Base-by-base conservation (phyloP, 306 rosid species). In the Fragaria iinumae region DNA sequence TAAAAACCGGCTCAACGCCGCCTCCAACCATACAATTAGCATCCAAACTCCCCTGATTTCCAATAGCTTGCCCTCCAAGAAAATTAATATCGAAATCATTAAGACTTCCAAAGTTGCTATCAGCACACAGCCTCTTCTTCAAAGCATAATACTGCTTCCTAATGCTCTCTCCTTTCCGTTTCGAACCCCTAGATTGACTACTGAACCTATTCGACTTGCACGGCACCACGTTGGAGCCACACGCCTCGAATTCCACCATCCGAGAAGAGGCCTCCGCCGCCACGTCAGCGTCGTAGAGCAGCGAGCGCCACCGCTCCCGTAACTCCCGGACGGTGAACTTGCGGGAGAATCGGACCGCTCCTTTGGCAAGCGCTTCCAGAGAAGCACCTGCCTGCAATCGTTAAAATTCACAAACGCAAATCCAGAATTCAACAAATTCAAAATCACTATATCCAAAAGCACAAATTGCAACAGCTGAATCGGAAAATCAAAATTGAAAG, bases 351-450 rank as follows among this genome's bases (percentile, higher is more conserved):
- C 71, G 75, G 21, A 93, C 95, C n/a, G 94, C 98, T 47, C 98
- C 98, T 84, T 82, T 91, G 41, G 98, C 91, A 80, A 91, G 90
- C 47, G 98, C 93, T 86, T 93, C 97, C 80, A 91, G 64, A 49
- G 97, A 89, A 67, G 95, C 98, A 68, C 98, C 97, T 12, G 80
- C 85, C 98, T 93, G 49, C 2, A 60, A 27, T 49, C 12, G 23
- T 56, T 39, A 7, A 39, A 20, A 25, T 8, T 50, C 66, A 12
- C 29, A 32, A 10, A 43, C 20, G 20, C 67, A 66, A 68, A 60
- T 2, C 5, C 4, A 78, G 11, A 82, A 39, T 14, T 34, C 49
- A 79, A 65, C 5, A 45, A 14, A 81, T 14, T 38, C 39, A 52
- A 11, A 34, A 44, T 47, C 62, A 3, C 41, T 48, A 32, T 8